Base-by-base conservation (phyloP, 805 yeast species). In the Saccharomycopsis sp. region DNA sequence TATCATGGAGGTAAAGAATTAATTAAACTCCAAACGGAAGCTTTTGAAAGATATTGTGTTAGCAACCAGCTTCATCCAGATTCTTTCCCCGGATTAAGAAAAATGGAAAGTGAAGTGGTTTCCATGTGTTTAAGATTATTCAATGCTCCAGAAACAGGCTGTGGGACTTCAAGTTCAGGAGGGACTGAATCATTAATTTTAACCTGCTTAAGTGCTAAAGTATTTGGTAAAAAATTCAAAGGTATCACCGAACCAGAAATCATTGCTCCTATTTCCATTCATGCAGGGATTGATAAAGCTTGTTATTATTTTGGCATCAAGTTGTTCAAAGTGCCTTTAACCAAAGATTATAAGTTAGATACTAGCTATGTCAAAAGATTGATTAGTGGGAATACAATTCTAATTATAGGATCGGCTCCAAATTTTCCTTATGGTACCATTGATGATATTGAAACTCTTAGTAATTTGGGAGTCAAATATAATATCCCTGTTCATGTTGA, bases 61-160 rank as follows among this genome's bases (percentile, higher is more conserved):
- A 86, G 96, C 2, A 89, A 92, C 61, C 98, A 92, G 61, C 66
- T 89, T 38, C 98, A 89, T 57, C 98, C 98, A 0, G 97, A 89
- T 60, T 92, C 87, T 3, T 89, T 89, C 55, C 98, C 97, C 0
- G 97, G 94, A 4, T 83, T 89, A 5, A 74, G 98, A 32, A 87
- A 89, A 58, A 88, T 89, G 95, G 98, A 89, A 56, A 66, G 95
- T 5, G 97, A 92, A 54, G 85, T 88, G 9, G 96, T 89, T 3
- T 67, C 89, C 1, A 92, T 92, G 97, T 88, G 82, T 4, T 63
- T 92, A 47, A 69, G 67, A 15, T 54, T 88, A 52, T 89, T 80
- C 64, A 70, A 88, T 58, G 95, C 89, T 0, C 96, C 96, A 1
- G 62, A 66, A 36, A 49, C 63, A 1, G 76, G 77, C 21, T 76